Conservation (phyloP, 163 green algal species). For the Smithsoniella earleae region DNA sequence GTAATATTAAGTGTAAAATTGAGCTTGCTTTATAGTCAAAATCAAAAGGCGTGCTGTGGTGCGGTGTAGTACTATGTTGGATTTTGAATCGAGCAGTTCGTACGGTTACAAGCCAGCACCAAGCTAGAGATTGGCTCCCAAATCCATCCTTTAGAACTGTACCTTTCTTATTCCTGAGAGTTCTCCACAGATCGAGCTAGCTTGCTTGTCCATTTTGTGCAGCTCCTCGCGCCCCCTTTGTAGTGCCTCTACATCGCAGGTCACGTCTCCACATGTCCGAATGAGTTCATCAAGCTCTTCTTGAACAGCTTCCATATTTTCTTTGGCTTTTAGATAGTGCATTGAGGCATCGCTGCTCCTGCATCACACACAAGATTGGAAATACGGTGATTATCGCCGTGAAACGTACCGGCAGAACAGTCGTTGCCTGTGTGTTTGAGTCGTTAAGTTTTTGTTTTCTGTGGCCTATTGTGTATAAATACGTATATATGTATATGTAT, state of each 20-base stretch:
- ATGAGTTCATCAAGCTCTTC: background rate
- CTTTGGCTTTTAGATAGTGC: background rate
- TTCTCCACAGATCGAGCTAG: background rate
- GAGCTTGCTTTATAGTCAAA: no score
- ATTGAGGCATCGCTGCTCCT: constrained; percentile 30
- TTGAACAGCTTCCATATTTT: constrained; percentile 2
- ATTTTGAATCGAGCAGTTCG: no score
- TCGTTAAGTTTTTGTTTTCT: background rate
- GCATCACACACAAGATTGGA: background rate
- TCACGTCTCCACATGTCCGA: background rate
- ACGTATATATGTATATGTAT: background rate
- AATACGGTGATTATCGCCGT: no score
- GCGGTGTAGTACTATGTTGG: no score
- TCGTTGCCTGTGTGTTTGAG: no score
- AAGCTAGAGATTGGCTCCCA: no score
- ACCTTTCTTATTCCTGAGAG: background rate
- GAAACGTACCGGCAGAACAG: no score
- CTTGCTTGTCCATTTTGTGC: constrained; percentile 4
- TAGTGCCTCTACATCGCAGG: background rate
- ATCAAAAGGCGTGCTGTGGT: no score
- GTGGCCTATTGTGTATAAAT: background rate
- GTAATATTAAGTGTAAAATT: no score
- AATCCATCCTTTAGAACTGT: no score
- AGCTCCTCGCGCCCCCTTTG: background rate
- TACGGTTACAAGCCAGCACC: no score